Conservation (phyloP, 2,329 filamentous ascomycete species). For the Aspergillus puulaauensis region DNA sequence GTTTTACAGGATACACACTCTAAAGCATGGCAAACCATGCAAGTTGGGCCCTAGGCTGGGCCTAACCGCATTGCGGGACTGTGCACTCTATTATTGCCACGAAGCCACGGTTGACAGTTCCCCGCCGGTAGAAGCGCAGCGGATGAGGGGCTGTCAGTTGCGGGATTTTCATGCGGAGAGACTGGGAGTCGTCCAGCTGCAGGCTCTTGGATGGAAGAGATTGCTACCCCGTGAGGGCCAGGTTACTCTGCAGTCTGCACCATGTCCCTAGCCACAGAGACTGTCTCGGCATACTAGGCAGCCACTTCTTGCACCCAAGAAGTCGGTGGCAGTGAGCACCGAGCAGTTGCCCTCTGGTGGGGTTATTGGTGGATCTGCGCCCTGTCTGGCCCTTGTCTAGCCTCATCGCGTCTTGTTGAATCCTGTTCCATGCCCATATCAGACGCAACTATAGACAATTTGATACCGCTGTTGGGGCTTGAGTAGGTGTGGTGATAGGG, state of each 20-base stretch:
- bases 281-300: slow-evolving; percentile 9
- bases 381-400: background rate
- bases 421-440: slow-evolving; percentile 2
- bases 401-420: background rate
- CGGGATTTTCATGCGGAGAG: slow-evolving; percentile 2
- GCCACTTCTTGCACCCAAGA: slow-evolving; percentile 7
- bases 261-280: slow-evolving; percentile 7
- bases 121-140: background rate
- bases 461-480: background rate
- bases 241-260: background rate
- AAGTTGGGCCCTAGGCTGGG: background rate
- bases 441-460: background rate
- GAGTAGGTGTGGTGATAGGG: background rate
- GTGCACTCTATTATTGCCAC: background rate
- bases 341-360: background rate
- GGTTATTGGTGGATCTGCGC: slow-evolving; percentile 4
- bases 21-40: background rate
- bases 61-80: background rate
- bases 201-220: no score
- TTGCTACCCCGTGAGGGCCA: background rate
- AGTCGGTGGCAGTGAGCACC: background rate
- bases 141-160: background rate
- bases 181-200: background rate
- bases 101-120: background rate
- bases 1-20: background rate